These are phyloP conservation scores for Suillus ampliporus DNA, from an alignment of 768 basidiomycete species.

Conservation along the genomic window DNA sequence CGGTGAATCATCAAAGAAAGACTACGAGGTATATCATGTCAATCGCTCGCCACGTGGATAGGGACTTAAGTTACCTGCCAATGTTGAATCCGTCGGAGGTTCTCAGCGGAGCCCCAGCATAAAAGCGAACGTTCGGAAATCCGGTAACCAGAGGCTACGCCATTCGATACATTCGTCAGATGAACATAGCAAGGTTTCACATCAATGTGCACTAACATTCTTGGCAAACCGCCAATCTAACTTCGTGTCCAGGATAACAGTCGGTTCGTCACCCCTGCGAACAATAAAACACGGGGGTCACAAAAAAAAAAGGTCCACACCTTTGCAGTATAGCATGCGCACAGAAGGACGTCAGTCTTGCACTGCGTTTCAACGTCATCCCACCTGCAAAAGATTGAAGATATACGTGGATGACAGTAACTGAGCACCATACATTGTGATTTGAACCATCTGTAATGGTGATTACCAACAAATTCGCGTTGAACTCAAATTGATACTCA, in stretches of 20 bases:
- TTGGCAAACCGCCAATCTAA: slow-evolving; percentile 89
- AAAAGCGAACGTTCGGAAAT: slow-evolving; percentile 78
- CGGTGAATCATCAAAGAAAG: slow-evolving; percentile 83
- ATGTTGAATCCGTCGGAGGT: slow-evolving; percentile 92
- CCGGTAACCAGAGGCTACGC: slow-evolving; percentile 73
- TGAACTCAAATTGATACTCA: slow-evolving; percentile 44
- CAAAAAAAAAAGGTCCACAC: slow-evolving; percentile 41
- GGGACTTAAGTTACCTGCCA: slow-evolving; percentile 62
- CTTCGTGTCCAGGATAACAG: slow-evolving; percentile 79
- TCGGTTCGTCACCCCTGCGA: slow-evolving; percentile 82
- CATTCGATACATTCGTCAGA: slow-evolving; percentile 6
- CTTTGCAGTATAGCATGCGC: slow-evolving; percentile 83
- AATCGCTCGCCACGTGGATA: neutral
- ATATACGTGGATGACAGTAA: neutral
- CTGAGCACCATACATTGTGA: slow-evolving; percentile 69
- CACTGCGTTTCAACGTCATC: slow-evolving; percentile 46
- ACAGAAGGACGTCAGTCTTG: slow-evolving; percentile 76
- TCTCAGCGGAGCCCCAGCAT: slow-evolving; percentile 88
- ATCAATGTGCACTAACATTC: slow-evolving; percentile 59
- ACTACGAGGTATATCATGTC: slow-evolving; percentile 40
- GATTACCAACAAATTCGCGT: slow-evolving; percentile 2
- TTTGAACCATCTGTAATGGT: slow-evolving; percentile 77
- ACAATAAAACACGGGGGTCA: slow-evolving; percentile 4
- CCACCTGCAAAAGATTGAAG: slow-evolving; percentile 45
- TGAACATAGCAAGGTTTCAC: neutral